Evolutionary conservation across 1,284 basidiomycete genomes (phyloP).

Genomic region (Abortiporus biennis): DNA sequence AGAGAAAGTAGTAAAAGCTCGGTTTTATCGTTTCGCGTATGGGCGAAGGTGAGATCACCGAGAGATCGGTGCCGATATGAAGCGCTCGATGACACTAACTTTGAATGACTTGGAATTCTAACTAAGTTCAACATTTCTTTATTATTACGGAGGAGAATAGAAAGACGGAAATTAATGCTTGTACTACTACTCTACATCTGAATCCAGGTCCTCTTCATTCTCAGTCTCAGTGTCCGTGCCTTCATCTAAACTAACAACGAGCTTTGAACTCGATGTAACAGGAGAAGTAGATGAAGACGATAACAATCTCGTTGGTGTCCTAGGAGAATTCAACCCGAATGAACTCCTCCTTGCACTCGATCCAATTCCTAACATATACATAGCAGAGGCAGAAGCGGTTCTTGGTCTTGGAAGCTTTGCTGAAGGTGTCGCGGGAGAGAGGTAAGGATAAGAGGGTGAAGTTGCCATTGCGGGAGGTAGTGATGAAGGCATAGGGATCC

Average conservation of each 20-base stretch:
- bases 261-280: conserved; percentile 7
- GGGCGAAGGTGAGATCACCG: too few relatives aligned
- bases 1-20: too few relatives aligned
- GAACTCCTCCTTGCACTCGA: conserved; percentile 27
- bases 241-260: not conserved
- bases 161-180: not conserved
- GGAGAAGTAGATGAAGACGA: not conserved
- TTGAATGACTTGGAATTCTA: too few relatives aligned
- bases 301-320: not conserved
- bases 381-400: conserved; percentile 39
- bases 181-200: conserved; percentile 22
- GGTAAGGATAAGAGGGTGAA: not conserved
- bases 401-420: conserved; percentile 26
- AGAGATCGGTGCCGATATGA: too few relatives aligned
- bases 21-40: too few relatives aligned
- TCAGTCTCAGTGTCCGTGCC: not conserved
- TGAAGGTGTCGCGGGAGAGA: not conserved
- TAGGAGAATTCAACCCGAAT: conserved; percentile 13
- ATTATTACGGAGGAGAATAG: too few relatives aligned
- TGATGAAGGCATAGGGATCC: conserved; percentile 53
- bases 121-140: too few relatives aligned
- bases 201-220: conserved; percentile 13
- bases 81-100: too few relatives aligned
- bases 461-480: too few relatives aligned
- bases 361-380: conserved; percentile 58